A percentile compares a stretch with the other conserved stretches of the same genome.
Evolutionary conservation across 2,329 filamentous ascomycete genomes (phyloP).

Genomic region (Cyanodermella asteris): DNA sequence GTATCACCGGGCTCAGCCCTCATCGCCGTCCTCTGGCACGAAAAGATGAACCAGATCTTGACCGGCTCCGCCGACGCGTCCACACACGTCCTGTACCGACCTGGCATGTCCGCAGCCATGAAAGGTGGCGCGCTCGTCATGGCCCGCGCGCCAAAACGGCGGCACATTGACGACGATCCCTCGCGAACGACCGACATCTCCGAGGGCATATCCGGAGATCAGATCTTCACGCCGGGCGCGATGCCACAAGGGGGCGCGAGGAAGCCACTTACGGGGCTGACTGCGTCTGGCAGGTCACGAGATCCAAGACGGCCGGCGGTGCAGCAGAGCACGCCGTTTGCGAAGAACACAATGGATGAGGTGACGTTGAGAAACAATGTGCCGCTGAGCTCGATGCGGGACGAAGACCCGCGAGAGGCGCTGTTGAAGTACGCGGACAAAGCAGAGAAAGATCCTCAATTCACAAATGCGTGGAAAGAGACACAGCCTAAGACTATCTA

Average conservation of each 20-base stretch:
- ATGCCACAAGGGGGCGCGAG: slow-evolving; percentile 22
- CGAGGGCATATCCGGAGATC: slow-evolving; percentile 61
- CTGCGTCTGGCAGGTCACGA: slow-evolving; percentile 51
- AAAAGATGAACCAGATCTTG: slow-evolving; percentile 86
- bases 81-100: slow-evolving; percentile 78
- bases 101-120: slow-evolving; percentile 53
- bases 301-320: slow-evolving; percentile 75
- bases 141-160: slow-evolving; percentile 80
- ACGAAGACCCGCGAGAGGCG: slow-evolving; percentile 88
- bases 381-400: slow-evolving; percentile 74
- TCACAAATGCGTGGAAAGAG: slow-evolving; percentile 79
- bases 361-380: slow-evolving; percentile 76
- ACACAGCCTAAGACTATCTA: slow-evolving; percentile 89
- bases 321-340: slow-evolving; percentile 69
- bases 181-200: slow-evolving; percentile 66
- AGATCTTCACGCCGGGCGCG: slow-evolving; percentile 40
- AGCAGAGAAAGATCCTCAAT: slow-evolving; percentile 78
- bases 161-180: slow-evolving; percentile 86
- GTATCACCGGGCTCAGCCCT: slow-evolving; percentile 71
- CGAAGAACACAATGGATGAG: slow-evolving; percentile 74
- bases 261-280: slow-evolving; percentile 51
- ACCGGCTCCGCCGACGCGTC: slow-evolving; percentile 83
- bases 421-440: slow-evolving; percentile 87
- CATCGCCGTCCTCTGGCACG: slow-evolving; percentile 75
- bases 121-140: slow-evolving; percentile 75